Evolutionary conservation across 2,329 filamentous ascomycete species (phyloP), one percentile per base, ranked within the genome.

Genomic region (Didymella pinodella): DNA sequence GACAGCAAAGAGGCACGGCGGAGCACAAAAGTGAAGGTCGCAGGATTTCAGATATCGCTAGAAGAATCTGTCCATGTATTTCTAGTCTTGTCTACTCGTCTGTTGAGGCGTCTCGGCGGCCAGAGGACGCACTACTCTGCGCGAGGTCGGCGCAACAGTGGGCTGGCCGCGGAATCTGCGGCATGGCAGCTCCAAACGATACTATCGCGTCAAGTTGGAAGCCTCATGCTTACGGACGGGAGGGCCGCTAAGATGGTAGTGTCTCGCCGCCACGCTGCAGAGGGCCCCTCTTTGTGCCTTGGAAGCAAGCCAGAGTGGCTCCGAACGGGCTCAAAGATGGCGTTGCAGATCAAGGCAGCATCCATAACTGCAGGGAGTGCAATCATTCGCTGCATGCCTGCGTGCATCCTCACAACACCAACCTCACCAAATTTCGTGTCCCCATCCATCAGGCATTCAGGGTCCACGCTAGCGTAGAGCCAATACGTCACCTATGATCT

Each of bases 401-500:
- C 54, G 40, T 36, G 28, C 58, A 50, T 53, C 44, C 31, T 55
- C 50, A 48, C 48, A 44, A 40, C 32, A 32, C 44, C 36, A 44
- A 46, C 44, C 46, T 18, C 44, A 40, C 16, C 44, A 41, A 47
- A 50, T 45, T 54, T 54, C 32, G 32, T 5, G 14, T 7, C 32
- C 6, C 6, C 32, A 18, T 7, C 11, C 28, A 58, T 20, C 54
- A 2, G 40, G 40, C 31, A 54, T 65, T 64, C 65, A 69, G 57
- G 64, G 62, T 55, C 52, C 12, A 38, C 8, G 58, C 51, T 41
- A 50, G 48, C 22, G 22, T n/a, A 20, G 22, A n/a, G 34, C 47
- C 8, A 36, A 62, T 69, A 69, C 68, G 68, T 70, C 68, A 70
- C 56, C 34, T 54, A 36, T 22, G 41, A 43, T 41, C 56, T 56